Evolutionary conservation across 2,329 filamentous ascomycete genomes (phyloP).

Genomic region (Aphanocladium album): DNA sequence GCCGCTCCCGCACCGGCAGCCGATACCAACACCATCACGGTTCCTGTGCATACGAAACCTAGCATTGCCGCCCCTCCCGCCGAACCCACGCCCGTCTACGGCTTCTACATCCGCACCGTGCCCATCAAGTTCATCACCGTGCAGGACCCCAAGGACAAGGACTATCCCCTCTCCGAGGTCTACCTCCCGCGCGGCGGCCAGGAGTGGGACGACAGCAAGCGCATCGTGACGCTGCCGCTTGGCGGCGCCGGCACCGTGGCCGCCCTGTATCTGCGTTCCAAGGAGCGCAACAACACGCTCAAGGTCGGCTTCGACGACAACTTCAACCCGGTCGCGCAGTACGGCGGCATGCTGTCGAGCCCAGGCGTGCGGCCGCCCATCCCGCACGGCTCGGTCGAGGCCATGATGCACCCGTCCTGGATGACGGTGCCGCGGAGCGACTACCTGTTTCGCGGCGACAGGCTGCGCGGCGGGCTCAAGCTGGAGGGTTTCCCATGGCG

Average conservation of each 20-base stretch:
- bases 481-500: not conserved
- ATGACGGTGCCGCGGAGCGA: conserved; percentile 3
- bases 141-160: not conserved
- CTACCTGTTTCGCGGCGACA: conserved; percentile 2
- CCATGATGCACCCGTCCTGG: conserved; percentile 3
- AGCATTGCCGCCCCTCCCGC: not conserved
- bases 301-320: conserved; percentile 12
- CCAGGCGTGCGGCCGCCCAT: not conserved
- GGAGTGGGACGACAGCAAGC: not conserved
- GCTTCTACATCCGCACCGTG: conserved; percentile 8
- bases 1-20: not conserved
- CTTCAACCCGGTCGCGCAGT: conserved; percentile 12
- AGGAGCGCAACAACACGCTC: not conserved
- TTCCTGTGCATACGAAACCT: not conserved
- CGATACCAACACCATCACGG: not conserved
- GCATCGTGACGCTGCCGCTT: conserved; percentile 7
- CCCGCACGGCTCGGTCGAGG: not conserved
- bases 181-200: not conserved
- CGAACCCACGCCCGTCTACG: not conserved
- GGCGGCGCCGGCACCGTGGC: conserved; percentile 8
- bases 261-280: not conserved
- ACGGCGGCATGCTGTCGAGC: conserved; percentile 8
- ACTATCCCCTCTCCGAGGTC: not conserved
- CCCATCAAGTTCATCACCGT: conserved; percentile 1
- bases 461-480: not conserved